These are phyloP conservation scores for Warburgia ugandensis DNA, from an alignment of 164 flowering plant species.

Conservation along the genomic window DNA sequence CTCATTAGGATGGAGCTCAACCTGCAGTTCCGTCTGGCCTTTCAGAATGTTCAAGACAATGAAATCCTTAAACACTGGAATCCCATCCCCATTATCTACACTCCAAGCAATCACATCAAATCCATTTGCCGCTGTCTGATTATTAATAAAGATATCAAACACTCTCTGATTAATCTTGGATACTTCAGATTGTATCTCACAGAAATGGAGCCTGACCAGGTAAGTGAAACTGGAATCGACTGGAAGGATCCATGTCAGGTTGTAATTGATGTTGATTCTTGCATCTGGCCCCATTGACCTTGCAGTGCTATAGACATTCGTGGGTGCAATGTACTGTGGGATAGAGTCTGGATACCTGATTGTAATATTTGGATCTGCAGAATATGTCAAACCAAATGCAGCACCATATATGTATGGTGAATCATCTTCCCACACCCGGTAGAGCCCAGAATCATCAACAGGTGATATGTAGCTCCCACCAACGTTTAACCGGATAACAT, in stretches of 20 bases:
- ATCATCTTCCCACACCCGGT: conserved; percentile 39
- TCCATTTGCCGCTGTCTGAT: conserved; percentile 25
- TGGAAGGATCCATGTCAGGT: conserved; percentile 63
- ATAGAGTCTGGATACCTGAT: conserved; percentile 18
- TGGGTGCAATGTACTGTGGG: conserved; percentile 34
- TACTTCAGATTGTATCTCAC: conserved; percentile 26
- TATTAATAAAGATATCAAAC: conserved; percentile 19
- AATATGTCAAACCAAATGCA: conserved; percentile 29
- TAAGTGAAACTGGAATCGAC: conserved; percentile 55
- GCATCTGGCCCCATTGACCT: conserved; percentile 41
- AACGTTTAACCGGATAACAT: conserved; percentile 63
- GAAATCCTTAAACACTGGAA: conserved; percentile 24
- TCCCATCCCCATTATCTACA: conserved; percentile 7
- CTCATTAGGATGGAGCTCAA: conserved; percentile 42
- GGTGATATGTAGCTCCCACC: conserved; percentile 56
- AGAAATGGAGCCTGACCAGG: conserved; percentile 62
- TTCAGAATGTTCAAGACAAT: neutral
- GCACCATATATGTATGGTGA: conserved; percentile 32
- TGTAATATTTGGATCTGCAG: conserved; percentile 20
- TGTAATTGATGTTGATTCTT: conserved; percentile 32
- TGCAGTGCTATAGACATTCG: conserved; percentile 42
- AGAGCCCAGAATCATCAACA: conserved; percentile 19
- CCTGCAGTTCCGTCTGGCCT: conserved; percentile 7
- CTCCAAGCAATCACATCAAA: conserved; percentile 60
- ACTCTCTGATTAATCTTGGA: conserved; percentile 15